A percentile compares a stretch with the other conserved stretches of the same genome.
phyloP scores from a whole-genome alignment of 2,329 filamentous ascomycete species.

The Colletotrichum sp. region DNA sequence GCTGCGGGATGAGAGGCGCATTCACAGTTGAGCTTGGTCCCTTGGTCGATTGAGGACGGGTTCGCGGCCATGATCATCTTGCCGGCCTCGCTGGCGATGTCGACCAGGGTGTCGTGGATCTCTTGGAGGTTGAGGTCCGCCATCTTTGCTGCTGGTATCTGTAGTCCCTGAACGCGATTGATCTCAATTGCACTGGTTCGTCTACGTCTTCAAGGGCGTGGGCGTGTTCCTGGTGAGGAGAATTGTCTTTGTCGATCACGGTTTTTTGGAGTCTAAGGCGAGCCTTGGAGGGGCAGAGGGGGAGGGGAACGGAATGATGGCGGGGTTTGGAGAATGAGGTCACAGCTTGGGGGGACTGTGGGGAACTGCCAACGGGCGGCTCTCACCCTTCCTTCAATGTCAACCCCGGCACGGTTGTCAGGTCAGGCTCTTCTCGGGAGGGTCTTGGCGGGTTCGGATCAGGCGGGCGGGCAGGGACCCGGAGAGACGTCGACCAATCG shows the following conservation, averaged over 20 bases:
- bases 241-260: background rate
- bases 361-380: background rate
- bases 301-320: background rate
- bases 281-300: background rate
- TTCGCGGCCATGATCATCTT: conserved; percentile 67
- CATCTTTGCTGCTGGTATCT: conserved; percentile 41
- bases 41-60: conserved; percentile 60
- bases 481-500: background rate
- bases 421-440: background rate
- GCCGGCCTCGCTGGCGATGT: conserved; percentile 68
- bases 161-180: background rate
- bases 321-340: conserved; percentile 13
- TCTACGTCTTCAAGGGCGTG: background rate
- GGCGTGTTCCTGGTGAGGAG: background rate
- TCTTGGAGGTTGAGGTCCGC: conserved; percentile 62
- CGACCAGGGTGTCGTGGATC: conserved; percentile 65
- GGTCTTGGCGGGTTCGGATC: background rate
- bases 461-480: background rate
- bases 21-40: conserved; percentile 70
- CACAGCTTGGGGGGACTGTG: conserved; percentile 4
- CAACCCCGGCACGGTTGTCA: background rate
- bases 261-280: background rate
- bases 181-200: background rate
- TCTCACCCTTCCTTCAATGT: background rate
- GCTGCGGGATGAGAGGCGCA: background rate